These are phyloP conservation scores for Acacia concinna DNA, from an alignment of 331 rosid species.

Conservation along the genomic window DNA sequence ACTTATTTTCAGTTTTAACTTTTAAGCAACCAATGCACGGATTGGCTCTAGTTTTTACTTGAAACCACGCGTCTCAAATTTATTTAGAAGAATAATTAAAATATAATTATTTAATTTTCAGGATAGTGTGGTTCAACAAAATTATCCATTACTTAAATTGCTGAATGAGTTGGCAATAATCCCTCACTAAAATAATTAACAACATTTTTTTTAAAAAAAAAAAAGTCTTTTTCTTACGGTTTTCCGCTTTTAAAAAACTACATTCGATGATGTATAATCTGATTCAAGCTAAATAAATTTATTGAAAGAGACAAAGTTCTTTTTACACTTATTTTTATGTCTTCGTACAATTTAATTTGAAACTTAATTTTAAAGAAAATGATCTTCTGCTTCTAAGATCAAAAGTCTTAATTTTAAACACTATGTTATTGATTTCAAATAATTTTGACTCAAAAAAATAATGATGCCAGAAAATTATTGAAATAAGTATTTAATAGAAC, in stretches of 20 bases:
- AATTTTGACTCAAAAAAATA: background rate
- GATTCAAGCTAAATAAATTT: background rate
- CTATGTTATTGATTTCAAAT: background rate
- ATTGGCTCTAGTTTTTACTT: background rate
- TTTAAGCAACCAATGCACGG: too few species aligned
- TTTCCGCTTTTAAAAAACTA: background rate
- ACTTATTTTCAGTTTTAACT: background rate
- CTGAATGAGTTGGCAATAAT: background rate
- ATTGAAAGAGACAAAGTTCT: background rate
- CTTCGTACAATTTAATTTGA: background rate
- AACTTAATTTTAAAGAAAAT: background rate
- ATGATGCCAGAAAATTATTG: background rate
- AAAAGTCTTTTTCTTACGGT: background rate
- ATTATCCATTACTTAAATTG: background rate
- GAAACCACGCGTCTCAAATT: background rate
- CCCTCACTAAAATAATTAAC: background rate
- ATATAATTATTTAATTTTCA: background rate
- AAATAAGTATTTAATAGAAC: background rate
- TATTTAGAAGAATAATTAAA: conserved; percentile 22
- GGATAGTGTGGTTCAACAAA: background rate
- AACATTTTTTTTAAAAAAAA: background rate
- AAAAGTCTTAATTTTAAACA: background rate
- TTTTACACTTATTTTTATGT: background rate
- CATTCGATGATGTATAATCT: background rate
- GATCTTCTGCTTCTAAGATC: background rate